phyloP scores from a whole-genome alignment of 768 basidiomycete genomes.

The Podaxis mareebaensis region DNA sequence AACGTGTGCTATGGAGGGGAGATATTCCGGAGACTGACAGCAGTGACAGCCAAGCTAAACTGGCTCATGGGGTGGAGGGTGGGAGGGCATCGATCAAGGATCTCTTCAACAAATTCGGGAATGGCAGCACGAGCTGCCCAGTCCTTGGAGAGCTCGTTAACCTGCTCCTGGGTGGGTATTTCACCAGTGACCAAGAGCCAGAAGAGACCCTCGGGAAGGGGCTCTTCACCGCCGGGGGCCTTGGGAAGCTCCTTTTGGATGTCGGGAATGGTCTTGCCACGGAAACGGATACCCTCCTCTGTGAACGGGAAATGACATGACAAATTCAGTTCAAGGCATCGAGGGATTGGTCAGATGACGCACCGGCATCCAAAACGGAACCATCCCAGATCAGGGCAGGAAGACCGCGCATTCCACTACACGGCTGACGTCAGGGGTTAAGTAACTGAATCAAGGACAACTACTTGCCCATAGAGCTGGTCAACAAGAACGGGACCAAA shows the following conservation, averaged over 20 bases:
- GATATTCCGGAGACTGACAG: slow-evolving; percentile 45
- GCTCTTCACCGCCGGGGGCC: slow-evolving; percentile 85
- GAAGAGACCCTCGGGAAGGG: slow-evolving; percentile 92
- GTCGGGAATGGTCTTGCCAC: slow-evolving; percentile 93
- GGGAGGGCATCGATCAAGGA: slow-evolving; percentile 89
- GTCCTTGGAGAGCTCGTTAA: slow-evolving; percentile 81
- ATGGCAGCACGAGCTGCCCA: slow-evolving; percentile 93
- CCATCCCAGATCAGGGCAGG: slow-evolving; percentile 98
- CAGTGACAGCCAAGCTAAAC: slow-evolving; percentile 94
- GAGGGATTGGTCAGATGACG: slow-evolving; percentile 23
- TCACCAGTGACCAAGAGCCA: slow-evolving; percentile 96
- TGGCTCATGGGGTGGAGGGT: slow-evolving; percentile 99
- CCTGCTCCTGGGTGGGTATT: slow-evolving; percentile 89
- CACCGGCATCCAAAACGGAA: slow-evolving; percentile 92
- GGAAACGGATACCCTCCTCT: slow-evolving; percentile 99
- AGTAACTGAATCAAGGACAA: neutral
- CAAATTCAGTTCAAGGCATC: neutral
- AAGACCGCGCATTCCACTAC: slow-evolving; percentile 83
- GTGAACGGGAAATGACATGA: slow-evolving; percentile 17
- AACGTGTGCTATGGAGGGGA: slow-evolving; percentile 7
- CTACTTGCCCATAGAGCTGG: slow-evolving; percentile 80
- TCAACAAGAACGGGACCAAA: slow-evolving; percentile 92
- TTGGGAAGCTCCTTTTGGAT: slow-evolving; percentile 86
- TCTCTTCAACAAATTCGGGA: slow-evolving; percentile 94
- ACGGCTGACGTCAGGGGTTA: slow-evolving; percentile 13